phyloP scores from a whole-genome alignment of 75 land plant species.

The Azolla pinnata region DNA sequence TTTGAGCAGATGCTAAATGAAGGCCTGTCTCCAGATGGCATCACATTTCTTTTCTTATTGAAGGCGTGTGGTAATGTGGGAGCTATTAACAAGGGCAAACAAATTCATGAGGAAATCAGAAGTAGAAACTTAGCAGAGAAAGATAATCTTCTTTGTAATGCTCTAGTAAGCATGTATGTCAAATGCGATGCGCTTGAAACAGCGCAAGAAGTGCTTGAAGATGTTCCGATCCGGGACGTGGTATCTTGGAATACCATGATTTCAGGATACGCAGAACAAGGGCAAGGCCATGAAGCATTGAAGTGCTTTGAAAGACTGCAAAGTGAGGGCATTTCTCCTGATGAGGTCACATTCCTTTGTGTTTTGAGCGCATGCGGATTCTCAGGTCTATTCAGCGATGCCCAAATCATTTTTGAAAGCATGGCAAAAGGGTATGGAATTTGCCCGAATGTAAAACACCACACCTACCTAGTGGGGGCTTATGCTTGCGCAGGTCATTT shows the following conservation, averaged over 20 bases:
- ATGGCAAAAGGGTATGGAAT: slow-evolving; percentile 10
- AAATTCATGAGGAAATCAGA: no score
- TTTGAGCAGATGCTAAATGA: no score
- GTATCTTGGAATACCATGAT: slow-evolving; percentile 28
- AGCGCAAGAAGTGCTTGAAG: no score
- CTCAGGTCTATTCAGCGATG: slow-evolving; percentile 13
- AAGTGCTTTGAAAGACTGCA: not conserved
- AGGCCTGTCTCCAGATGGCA: no score
- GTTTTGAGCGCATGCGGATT: slow-evolving; percentile 4
- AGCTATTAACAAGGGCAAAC: no score
- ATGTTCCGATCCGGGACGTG: no score
- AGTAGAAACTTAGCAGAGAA: no score
- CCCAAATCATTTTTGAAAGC: slow-evolving; percentile 4
- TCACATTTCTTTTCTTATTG: no score
- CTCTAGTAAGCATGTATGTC: no score
- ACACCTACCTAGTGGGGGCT: slow-evolving; percentile 12
- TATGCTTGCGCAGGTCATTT: slow-evolving; percentile 9
- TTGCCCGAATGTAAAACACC: slow-evolving; percentile 13
- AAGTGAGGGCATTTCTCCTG: not conserved
- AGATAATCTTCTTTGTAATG: no score
- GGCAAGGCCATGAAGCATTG: not conserved
- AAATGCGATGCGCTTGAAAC: no score
- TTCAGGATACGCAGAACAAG: slow-evolving; percentile 16
- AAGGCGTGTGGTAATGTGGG: no score
- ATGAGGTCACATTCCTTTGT: not conserved